Base-by-base conservation (phyloP, 2,329 filamentous ascomycete species). In the Alternaria sp. region DNA sequence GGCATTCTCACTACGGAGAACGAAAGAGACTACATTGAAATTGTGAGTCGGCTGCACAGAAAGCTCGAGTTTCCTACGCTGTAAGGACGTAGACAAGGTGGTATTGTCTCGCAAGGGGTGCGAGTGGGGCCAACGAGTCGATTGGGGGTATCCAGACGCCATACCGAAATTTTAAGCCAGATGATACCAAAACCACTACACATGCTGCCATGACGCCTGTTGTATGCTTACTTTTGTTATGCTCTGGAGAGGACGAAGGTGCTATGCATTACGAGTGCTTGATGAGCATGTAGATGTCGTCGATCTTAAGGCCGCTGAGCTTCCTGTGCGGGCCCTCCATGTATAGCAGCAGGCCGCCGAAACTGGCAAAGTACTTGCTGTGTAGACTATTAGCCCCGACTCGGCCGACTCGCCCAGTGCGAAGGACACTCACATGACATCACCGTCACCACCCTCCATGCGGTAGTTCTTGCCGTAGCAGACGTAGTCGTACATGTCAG, bases 261-360 rank as follows among this genome's bases (percentile, higher is more conserved):
- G 27, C 28, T 38, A 22, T 20, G 18, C 27, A 32, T 54, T 66
- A 70, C 62, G 78, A 94, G 89, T 96, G 97, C 88, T 97, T 99
- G 71, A 97, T 84, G 62, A 98, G 86, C 63, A 99, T 86, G 78
- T 99, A 99, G 66, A 96, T 89, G 76, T 97, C 90, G 79, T 99
- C 95, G 74, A 97, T 94, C 72, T 93, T 89, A 75, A 99, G 82
- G 28, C 93, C 91, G 34, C 92, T 96, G 65, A 99, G 87, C 84
- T 97, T 97, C 85, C 95, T 96, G 80, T 97, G 95, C 3, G 95
- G 95, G 6, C 96, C 95, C 74, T 97, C 92, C 57, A 99, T 86
- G 72, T 91, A 93, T 82, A 98, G 90, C 73, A 99, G 82, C 66
- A 99, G 83, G 8, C 95, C 95, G 49, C 95, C 95, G 74, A 97